Percentiles rank a stretch among this genome's conserved stretches.
These are phyloP conservation scores for Orbilia ellipsospora DNA, from an alignment of 2,329 filamentous ascomycete genomes.

Conservation along the genomic window DNA sequence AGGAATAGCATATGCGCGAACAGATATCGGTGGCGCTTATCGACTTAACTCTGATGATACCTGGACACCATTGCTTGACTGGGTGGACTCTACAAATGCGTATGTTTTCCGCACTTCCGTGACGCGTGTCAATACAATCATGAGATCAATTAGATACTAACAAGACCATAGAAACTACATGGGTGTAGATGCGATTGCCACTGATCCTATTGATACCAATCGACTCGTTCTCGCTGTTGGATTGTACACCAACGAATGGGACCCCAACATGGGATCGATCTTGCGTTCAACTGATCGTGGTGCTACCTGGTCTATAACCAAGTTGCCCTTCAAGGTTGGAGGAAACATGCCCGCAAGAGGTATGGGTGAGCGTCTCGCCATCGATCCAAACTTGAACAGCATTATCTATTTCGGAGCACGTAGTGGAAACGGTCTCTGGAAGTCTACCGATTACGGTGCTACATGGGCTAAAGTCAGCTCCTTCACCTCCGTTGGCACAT, in stretches of 20 bases:
- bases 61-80: constrained; percentile 69
- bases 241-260: constrained; percentile 71
- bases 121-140: neutral
- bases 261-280: constrained; percentile 69
- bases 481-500: constrained; percentile 68
- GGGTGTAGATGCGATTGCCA: constrained; percentile 70
- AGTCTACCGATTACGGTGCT: constrained; percentile 68
- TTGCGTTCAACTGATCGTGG: constrained; percentile 69
- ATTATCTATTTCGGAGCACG: constrained; percentile 71
- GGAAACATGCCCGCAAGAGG: constrained; percentile 73
- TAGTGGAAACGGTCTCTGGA: constrained; percentile 71
- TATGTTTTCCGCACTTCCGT: constrained; percentile 53
- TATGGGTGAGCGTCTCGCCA: constrained; percentile 69
- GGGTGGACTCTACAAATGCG: constrained; percentile 66
- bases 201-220: constrained; percentile 68
- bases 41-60: constrained; percentile 69
- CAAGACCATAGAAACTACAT: constrained; percentile 65
- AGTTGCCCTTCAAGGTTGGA: constrained; percentile 70
- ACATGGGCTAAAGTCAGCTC: constrained; percentile 68
- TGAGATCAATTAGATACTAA: constrained; percentile 1
- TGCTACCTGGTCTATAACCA: constrained; percentile 66
- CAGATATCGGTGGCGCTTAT: constrained; percentile 72
- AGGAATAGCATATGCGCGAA: constrained; percentile 69
- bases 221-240: constrained; percentile 69
- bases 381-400: constrained; percentile 70